These are phyloP conservation scores for Meira nashicola DNA, from an alignment of 1,284 basidiomycete species.

Conservation along the genomic window DNA sequence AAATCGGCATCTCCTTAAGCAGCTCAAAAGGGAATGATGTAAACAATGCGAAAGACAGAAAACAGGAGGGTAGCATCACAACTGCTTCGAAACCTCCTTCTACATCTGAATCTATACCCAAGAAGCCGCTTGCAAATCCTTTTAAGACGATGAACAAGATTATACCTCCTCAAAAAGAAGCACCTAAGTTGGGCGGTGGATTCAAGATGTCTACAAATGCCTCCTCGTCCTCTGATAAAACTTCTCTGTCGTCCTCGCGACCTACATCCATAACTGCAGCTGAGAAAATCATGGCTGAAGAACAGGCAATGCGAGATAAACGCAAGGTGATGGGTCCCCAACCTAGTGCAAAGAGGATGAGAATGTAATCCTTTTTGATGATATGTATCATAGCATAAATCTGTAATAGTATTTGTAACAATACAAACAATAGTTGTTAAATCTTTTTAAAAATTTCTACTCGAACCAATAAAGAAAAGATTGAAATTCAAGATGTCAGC, in stretches of 20 bases:
- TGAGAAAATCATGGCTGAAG: constrained; percentile 47
- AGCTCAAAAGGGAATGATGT: background rate
- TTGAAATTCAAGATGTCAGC: no score
- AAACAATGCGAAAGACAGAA: background rate
- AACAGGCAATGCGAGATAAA: constrained; percentile 19
- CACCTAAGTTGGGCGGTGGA: constrained; percentile 17
- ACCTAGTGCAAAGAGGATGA: constrained; percentile 16
- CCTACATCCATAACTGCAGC: constrained; percentile 34
- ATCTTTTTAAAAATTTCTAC: no score
- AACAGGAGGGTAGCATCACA: background rate
- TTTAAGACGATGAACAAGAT: constrained; percentile 18
- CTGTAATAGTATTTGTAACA: background rate
- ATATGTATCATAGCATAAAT: background rate
- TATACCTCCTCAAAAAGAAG: constrained; percentile 7
- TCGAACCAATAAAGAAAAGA: no score
- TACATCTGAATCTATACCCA: constrained; percentile 5
- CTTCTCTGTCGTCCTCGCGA: constrained; percentile 20
- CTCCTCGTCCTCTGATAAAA: background rate
- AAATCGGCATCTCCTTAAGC: constrained; percentile 27
- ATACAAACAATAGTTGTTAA: no score
- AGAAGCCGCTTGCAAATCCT: constrained; percentile 28
- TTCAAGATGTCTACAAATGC: constrained; percentile 9
- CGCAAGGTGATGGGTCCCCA: constrained; percentile 17
- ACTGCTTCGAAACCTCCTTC: no score
- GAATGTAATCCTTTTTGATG: constrained; percentile 20